Base-by-base conservation (phyloP, 1,284 basidiomycete genomes). In the Agroathelia rolfsii region DNA sequence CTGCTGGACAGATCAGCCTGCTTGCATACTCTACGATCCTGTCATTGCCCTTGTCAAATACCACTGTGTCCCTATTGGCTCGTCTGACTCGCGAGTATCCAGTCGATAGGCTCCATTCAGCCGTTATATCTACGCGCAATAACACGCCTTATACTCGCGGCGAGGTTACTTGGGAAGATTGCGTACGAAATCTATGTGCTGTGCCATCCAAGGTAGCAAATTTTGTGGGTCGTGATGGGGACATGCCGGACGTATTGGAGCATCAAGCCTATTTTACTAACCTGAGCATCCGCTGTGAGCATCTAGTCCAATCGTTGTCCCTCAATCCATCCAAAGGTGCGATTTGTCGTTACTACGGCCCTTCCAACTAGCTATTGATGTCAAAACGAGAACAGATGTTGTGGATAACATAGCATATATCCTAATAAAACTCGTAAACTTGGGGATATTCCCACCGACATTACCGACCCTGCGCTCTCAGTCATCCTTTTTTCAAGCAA, bases 151-250 rank as follows among this genome's bases (percentile, higher is more conserved):
- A 50, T 32, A 42, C 44, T 31, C 57, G 56, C 40, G 50, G 53
- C 33, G 48, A 51, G 21, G 41, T 68, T 22, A 42, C 54, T 35
- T 89, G 85, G 85, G 77, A 80, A 41, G 75, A 81, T 41, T 72
- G 64, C 42, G 66, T 86, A 13, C 67, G 66, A n/a, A 65, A 69
- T 41, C 37, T 76, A 7, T 55, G 72, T 27, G 61, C 69, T 7
- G 55, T 86, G 4, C 81, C 84, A 17, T 55, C 56, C 8, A 82
- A 72, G 49, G 68, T 81, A 9, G 76, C 81, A 10, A 89, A 89
- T 51, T 62, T 64, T 4, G 49, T 71, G 27, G 59, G 52, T 24
- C 59, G 52, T 14, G 50, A 52, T 32, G 46, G 41, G 18, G 43
- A 49, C 14, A 47, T 71, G 6, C 74, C 76, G 0, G 22, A 37